Conservation (phyloP, 108 stramenopile species). For the Skeletonema tropicum region DNA sequence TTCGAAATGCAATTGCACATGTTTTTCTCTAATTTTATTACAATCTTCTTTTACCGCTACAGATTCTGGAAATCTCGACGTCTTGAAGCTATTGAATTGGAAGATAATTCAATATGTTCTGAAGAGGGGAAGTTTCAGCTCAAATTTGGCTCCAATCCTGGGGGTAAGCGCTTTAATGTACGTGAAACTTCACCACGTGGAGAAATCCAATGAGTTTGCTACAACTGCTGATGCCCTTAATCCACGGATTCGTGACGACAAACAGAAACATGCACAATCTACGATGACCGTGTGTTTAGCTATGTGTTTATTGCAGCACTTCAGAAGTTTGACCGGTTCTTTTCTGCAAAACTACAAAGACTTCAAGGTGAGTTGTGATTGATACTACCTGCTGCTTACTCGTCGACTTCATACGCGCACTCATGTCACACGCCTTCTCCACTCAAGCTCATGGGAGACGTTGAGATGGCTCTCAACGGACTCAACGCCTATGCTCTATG, state of each 20-base stretch:
- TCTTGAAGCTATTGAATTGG: slow-evolving; percentile 6
- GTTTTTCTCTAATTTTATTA: too few species aligned
- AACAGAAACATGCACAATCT: background rate
- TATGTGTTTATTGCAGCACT: slow-evolving; percentile 13
- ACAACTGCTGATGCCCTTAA: background rate
- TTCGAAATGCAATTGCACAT: too few species aligned
- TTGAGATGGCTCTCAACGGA: slow-evolving; percentile 18
- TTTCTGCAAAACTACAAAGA: slow-evolving; percentile 14
- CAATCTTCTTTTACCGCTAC: too few species aligned
- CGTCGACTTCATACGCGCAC: background rate
- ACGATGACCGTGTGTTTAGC: background rate
- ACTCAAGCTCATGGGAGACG: slow-evolving; percentile 11
- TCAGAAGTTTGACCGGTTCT: slow-evolving; percentile 8
- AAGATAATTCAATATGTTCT: slow-evolving; percentile 9
- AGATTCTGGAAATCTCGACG: slow-evolving; percentile 9
- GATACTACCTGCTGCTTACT: too few species aligned
- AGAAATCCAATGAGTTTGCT: slow-evolving; percentile 24
- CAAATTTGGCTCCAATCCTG: slow-evolving; percentile 18
- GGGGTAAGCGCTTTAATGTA: background rate
- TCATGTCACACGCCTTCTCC: background rate
- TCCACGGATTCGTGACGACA: slow-evolving; percentile 4
- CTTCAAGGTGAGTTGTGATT: background rate
- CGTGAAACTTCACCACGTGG: background rate
- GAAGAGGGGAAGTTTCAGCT: slow-evolving; percentile 21
- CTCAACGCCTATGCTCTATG: slow-evolving; percentile 4